Percentiles rank a stretch among this genome's conserved stretches.
These are phyloP conservation scores for Pichia heedii DNA, from an alignment of 805 yeast genomes.

Conservation along the genomic window DNA sequence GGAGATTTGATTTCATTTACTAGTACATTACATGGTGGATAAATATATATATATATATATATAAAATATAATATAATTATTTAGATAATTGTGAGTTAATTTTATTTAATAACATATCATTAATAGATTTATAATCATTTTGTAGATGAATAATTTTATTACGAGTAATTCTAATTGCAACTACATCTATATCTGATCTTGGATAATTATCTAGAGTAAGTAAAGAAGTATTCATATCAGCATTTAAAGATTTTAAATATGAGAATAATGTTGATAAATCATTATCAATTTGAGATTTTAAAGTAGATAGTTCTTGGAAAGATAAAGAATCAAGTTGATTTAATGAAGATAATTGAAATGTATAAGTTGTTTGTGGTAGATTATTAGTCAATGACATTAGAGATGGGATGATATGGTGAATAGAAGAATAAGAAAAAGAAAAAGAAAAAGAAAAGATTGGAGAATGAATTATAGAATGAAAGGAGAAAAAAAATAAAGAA, in stretches of 20 bases:
- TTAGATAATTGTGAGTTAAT: constrained; percentile 33
- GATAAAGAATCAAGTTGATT: constrained; percentile 3
- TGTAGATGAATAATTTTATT: constrained; percentile 55
- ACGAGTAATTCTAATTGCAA: constrained; percentile 53
- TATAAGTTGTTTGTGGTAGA: constrained; percentile 3
- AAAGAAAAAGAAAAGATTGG: no score
- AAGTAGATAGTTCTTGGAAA: neutral
- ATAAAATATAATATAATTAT: neutral
- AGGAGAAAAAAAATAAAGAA: no score
- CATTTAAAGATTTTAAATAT: constrained; percentile 25
- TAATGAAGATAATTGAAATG: neutral
- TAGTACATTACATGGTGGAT: constrained; percentile 93
- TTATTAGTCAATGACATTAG: constrained; percentile 4
- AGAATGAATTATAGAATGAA: no score
- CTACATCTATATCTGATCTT: constrained; percentile 71
- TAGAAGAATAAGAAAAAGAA: no score
- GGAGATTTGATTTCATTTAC: constrained; percentile 82
- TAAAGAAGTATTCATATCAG: constrained; percentile 55
- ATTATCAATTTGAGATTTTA: constrained; percentile 27
- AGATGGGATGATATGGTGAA: no score
- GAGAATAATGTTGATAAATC: constrained; percentile 35
- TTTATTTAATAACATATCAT: constrained; percentile 34
- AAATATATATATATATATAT: constrained; percentile 8
- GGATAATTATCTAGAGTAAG: constrained; percentile 78
- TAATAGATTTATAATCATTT: constrained; percentile 54